Percentiles rank a stretch among this genome's conserved stretches.
Conservation (phyloP, 176 grass and related monocot genomes). For the Aechmea fasciata region DNA sequence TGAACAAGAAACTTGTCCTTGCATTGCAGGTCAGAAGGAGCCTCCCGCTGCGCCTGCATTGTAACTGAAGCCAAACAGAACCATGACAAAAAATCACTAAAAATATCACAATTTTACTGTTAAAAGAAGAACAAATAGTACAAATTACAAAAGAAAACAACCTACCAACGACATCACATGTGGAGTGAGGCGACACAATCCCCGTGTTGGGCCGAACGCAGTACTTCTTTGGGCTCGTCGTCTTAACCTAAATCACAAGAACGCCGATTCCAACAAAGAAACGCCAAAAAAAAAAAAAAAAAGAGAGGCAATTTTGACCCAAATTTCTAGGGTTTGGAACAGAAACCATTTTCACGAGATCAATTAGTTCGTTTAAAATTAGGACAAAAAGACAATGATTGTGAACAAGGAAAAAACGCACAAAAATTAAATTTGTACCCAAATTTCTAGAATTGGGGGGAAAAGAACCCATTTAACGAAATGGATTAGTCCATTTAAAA, state of each 20-base stretch:
- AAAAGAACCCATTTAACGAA: too few relatives aligned
- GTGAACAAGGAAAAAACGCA: too few relatives aligned
- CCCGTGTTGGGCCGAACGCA: constrained; percentile 62
- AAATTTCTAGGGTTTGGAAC: background rate
- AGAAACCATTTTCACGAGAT: background rate
- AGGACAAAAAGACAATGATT: too few relatives aligned
- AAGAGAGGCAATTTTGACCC: background rate
- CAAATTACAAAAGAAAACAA: background rate
- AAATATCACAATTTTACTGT: background rate
- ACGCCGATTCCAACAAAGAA: background rate
- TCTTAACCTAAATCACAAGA: constrained; percentile 54
- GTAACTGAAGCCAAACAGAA: constrained; percentile 38
- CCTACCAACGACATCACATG: constrained; percentile 67
- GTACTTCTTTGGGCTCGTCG: constrained; percentile 75
- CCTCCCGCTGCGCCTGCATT: constrained; percentile 57
- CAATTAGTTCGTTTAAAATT: too few relatives aligned
- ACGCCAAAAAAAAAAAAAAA: background rate
- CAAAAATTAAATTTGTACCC: too few relatives aligned
- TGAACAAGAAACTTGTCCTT: constrained; percentile 82
- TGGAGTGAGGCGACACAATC: constrained; percentile 49
- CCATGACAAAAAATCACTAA: constrained; percentile 3
- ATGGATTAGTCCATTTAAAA: too few relatives aligned
- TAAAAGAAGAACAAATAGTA: background rate
- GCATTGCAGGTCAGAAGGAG: constrained; percentile 51
- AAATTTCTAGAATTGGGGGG: too few relatives aligned